Conservation (phyloP, 208 protist genomes). For the Crithidia expoeki region DNA sequence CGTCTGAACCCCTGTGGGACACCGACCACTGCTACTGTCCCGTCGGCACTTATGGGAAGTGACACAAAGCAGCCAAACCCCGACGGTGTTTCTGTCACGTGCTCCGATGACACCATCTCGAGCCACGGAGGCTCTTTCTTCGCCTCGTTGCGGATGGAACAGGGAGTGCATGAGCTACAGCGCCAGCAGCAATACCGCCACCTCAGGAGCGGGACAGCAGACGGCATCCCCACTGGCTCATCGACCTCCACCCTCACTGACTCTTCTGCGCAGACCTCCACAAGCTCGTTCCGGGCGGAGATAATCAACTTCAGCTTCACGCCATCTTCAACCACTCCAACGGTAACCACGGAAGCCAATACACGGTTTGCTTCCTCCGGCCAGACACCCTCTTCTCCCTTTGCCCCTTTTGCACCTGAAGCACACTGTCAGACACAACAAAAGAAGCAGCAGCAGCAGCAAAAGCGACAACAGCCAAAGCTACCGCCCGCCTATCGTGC, state of each 20-base stretch:
- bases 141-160: constrained; percentile 12
- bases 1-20: background rate
- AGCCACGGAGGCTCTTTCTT: constrained; percentile 16
- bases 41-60: background rate
- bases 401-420: constrained; percentile 1
- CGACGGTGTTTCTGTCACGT: background rate
- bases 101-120: constrained; percentile 2
- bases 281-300: constrained; percentile 1
- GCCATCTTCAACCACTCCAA: background rate
- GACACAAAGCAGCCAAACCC: background rate
- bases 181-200: background rate
- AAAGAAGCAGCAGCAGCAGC: constrained; percentile 1
- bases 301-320: constrained; percentile 16
- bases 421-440: background rate
- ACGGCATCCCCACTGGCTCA: background rate
- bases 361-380: background rate
- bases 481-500: background rate
- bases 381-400: constrained; percentile 12
- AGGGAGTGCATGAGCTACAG: background rate
- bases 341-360: background rate
- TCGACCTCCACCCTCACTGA: background rate
- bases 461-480: background rate
- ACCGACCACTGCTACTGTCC: background rate
- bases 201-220: no score
- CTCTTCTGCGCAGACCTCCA: background rate